These are phyloP conservation scores for Fonsecaea nubica DNA, from an alignment of 2,329 filamentous ascomycete genomes.

Conservation along the genomic window DNA sequence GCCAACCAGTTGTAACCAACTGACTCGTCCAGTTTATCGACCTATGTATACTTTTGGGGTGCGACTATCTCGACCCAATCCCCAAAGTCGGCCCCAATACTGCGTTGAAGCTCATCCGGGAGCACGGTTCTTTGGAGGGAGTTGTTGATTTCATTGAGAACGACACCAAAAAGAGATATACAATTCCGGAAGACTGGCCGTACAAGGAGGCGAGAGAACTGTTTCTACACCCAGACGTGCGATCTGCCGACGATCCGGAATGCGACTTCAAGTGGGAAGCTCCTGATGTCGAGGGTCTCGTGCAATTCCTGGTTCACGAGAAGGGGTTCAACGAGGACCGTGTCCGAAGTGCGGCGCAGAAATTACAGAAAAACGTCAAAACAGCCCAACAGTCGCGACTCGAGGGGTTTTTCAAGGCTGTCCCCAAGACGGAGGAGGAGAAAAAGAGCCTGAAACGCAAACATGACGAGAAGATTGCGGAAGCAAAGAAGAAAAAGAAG, in stretches of 20 bases:
- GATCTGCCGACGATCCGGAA: slow-evolving; percentile 77
- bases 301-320: slow-evolving; percentile 87
- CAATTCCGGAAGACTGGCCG: slow-evolving; percentile 94
- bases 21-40: slow-evolving; percentile 78
- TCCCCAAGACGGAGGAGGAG: slow-evolving; percentile 86
- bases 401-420: slow-evolving; percentile 95
- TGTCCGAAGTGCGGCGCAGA: slow-evolving; percentile 77
- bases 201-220: slow-evolving; percentile 88
- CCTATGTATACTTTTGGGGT: slow-evolving; percentile 94
- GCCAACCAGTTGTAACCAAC: background rate
- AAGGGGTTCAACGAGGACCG: slow-evolving; percentile 98
- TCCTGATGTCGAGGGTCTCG: slow-evolving; percentile 86
- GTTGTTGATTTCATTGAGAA: slow-evolving; percentile 81
- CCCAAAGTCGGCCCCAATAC: slow-evolving; percentile 93
- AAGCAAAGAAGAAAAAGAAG: slow-evolving; percentile 95
- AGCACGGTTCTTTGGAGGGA: slow-evolving; percentile 85
- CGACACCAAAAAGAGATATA: slow-evolving; percentile 79
- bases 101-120: slow-evolving; percentile 90
- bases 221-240: slow-evolving; percentile 90
- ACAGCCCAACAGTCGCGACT: slow-evolving; percentile 86
- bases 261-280: slow-evolving; percentile 99
- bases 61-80: slow-evolving; percentile 95
- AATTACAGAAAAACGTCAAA: slow-evolving; percentile 89
- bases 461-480: slow-evolving; percentile 86
- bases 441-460: slow-evolving; percentile 88